These are phyloP conservation scores for Aureobasidium pullulans DNA, from an alignment of 2,329 filamentous ascomycete species.

Conservation along the genomic window DNA sequence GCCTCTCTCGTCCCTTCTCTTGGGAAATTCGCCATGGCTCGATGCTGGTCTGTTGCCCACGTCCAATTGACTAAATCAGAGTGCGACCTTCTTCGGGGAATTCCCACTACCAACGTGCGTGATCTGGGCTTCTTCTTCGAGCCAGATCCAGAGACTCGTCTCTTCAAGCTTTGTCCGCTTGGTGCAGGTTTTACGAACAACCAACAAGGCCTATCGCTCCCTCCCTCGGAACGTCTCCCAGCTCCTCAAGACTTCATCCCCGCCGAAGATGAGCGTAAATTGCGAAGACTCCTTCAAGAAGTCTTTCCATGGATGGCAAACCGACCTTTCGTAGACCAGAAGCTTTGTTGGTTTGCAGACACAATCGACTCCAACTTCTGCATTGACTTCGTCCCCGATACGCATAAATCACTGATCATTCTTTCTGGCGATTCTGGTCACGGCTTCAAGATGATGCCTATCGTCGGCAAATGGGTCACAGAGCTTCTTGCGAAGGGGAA, in stretches of 20 bases:
- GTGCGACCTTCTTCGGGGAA: conserved; percentile 45
- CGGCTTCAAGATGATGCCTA: conserved; percentile 56
- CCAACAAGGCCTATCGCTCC: conserved; percentile 37
- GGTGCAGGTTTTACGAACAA: conserved; percentile 51
- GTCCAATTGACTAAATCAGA: conserved; percentile 50
- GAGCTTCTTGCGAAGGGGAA: conserved; percentile 38
- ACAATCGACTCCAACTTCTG: conserved; percentile 53
- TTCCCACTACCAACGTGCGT: conserved; percentile 54
- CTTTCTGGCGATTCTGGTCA: conserved; percentile 54
- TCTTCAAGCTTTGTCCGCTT: conserved; percentile 55
- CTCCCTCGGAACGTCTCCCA: conserved; percentile 35
- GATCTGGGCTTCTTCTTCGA: conserved; percentile 50
- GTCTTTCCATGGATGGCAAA: conserved; percentile 48
- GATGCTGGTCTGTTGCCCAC: conserved; percentile 54
- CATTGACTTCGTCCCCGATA: conserved; percentile 51
- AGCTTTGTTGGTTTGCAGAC: conserved; percentile 57
- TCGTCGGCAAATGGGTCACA: conserved; percentile 48
- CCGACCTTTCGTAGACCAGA: conserved; percentile 47
- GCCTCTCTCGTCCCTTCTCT: conserved; percentile 44
- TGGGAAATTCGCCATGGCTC: conserved; percentile 46
- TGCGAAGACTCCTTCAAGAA: conserved; percentile 45
- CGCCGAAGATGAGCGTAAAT: conserved; percentile 43
- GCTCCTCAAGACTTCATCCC: conserved; percentile 45
- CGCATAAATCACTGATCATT: conserved; percentile 40
- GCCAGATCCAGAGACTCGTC: conserved; percentile 49